Percentiles rank a stretch among this genome's conserved stretches.
phyloP scores from a whole-genome alignment of 176 grass and related monocot genomes.

The Zea luxurians region DNA sequence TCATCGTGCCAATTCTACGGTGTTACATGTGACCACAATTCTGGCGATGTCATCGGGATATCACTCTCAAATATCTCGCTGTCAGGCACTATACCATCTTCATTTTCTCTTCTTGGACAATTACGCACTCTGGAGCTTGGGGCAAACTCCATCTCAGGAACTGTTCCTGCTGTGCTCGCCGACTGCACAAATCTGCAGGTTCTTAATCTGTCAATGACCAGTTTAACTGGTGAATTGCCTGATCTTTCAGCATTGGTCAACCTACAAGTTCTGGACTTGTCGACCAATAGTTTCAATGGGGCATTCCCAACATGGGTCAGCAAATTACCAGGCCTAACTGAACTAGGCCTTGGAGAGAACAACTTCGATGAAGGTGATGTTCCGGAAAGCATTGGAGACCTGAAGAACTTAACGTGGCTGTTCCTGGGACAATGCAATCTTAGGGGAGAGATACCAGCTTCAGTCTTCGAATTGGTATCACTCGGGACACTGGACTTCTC shows the following conservation, averaged over 20 bases:
- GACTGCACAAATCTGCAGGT: slow-evolving; percentile 73
- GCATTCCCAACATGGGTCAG: slow-evolving; percentile 71
- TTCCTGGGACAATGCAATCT: slow-evolving; percentile 89
- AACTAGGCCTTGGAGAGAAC: slow-evolving; percentile 82
- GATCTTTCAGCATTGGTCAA: slow-evolving; percentile 68
- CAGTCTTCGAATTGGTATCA: slow-evolving; percentile 58
- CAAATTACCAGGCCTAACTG: slow-evolving; percentile 50
- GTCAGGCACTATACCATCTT: slow-evolving; percentile 74
- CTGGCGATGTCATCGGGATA: slow-evolving; percentile 57
- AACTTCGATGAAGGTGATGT: slow-evolving; percentile 59
- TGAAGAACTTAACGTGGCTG: slow-evolving; percentile 86
- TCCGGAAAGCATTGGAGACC: slow-evolving; percentile 72
- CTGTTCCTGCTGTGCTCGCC: slow-evolving; percentile 52
- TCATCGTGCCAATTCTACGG: slow-evolving; percentile 71
- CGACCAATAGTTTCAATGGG: slow-evolving; percentile 72
- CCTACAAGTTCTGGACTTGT: slow-evolving; percentile 77
- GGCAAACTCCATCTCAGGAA: slow-evolving; percentile 70
- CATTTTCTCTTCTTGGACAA: slow-evolving; percentile 60
- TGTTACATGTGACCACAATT: slow-evolving; percentile 57
- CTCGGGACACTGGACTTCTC: slow-evolving; percentile 89
- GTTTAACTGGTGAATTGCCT: slow-evolving; percentile 62
- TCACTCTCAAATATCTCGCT: slow-evolving; percentile 71
- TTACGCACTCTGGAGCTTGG: slow-evolving; percentile 62
- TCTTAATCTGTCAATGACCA: slow-evolving; percentile 83
- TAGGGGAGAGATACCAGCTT: slow-evolving; percentile 67